Percentiles rank a stretch among this genome's conserved stretches.
These are phyloP conservation scores for Fremontodendron californicum DNA, from an alignment of 345 rosid genomes.

Conservation along the genomic window DNA sequence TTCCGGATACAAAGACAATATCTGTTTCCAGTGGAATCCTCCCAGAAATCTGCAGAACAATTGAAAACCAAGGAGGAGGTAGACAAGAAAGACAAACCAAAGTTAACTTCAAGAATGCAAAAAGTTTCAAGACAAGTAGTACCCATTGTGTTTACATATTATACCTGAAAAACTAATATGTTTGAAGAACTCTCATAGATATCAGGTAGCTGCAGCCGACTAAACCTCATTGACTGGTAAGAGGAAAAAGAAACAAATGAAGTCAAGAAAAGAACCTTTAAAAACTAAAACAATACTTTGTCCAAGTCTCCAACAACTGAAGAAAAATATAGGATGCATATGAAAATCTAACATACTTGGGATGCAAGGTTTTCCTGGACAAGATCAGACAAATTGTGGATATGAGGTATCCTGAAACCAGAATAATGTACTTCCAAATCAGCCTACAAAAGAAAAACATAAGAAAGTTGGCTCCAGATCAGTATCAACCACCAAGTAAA, in stretches of 20 bases:
- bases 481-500: background rate
- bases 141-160: conserved; percentile 2
- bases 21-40: conserved; percentile 59
- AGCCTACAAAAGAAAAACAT: conserved; percentile 28
- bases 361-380: conserved; percentile 56
- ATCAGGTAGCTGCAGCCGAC: conserved; percentile 62
- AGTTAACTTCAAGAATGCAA: conserved; percentile 12
- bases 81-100: conserved; percentile 5
- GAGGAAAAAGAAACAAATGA: background rate
- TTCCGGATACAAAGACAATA: conserved; percentile 70
- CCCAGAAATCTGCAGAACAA: conserved; percentile 58
- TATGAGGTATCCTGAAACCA: conserved; percentile 81
- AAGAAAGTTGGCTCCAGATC: background rate
- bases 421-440: conserved; percentile 62
- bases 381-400: conserved; percentile 76
- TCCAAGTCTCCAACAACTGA: background rate
- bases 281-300: background rate
- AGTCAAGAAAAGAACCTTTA: conserved; percentile 10
- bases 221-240: conserved; percentile 44
- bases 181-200: conserved; percentile 51
- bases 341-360: conserved; percentile 43
- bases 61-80: conserved; percentile 15
- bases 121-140: conserved; percentile 5
- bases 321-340: background rate
- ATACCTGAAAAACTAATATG: conserved; percentile 82